phyloP scores from a whole-genome alignment of 148 eudicot species.

The Cornus florida region DNA sequence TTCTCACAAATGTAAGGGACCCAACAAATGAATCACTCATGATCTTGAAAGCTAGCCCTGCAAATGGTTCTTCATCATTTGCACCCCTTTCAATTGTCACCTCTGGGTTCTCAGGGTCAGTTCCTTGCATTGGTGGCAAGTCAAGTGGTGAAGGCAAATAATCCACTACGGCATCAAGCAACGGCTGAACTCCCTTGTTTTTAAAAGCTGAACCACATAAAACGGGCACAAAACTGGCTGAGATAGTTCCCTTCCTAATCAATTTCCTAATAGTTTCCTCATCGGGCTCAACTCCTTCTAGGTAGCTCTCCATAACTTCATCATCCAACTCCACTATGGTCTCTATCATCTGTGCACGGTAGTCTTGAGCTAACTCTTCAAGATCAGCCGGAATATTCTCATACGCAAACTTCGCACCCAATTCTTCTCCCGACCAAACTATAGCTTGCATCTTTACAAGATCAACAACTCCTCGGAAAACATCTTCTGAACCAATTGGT shows the following conservation, averaged over 20 bases:
- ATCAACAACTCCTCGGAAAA: conserved; percentile 77
- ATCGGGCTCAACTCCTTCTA: conserved; percentile 91
- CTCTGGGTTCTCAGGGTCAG: conserved; percentile 92
- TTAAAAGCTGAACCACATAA: conserved; percentile 97
- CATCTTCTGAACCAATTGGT: conserved; percentile 93
- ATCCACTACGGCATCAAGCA: conserved; percentile 98
- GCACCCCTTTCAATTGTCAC: conserved; percentile 57
- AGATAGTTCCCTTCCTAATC: conserved; percentile 76
- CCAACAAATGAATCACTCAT: conserved; percentile 98
- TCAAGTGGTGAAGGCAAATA: conserved; percentile 94
- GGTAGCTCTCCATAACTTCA: conserved; percentile 72
- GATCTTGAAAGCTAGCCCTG: conserved; percentile 95
- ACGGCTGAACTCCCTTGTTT: conserved; percentile 96
- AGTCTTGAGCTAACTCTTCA: conserved; percentile 67
- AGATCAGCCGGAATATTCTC: conserved; percentile 82
- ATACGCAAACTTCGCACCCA: conserved; percentile 83
- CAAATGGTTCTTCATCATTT: conserved; percentile 86
- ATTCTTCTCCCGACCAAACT: conserved; percentile 93
- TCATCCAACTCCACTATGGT: conserved; percentile 80
- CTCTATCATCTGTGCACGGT: conserved; percentile 71
- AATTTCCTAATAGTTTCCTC: conserved; percentile 79
- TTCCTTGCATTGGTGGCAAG: conserved; percentile 87
- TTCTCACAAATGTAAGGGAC: conserved; percentile 89
- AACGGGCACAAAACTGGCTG: conserved; percentile 74
- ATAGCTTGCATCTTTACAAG: conserved; percentile 88